These are phyloP conservation scores for Pichia sp. DNA, from an alignment of 1,139 yeast species.

Conservation along the genomic window DNA sequence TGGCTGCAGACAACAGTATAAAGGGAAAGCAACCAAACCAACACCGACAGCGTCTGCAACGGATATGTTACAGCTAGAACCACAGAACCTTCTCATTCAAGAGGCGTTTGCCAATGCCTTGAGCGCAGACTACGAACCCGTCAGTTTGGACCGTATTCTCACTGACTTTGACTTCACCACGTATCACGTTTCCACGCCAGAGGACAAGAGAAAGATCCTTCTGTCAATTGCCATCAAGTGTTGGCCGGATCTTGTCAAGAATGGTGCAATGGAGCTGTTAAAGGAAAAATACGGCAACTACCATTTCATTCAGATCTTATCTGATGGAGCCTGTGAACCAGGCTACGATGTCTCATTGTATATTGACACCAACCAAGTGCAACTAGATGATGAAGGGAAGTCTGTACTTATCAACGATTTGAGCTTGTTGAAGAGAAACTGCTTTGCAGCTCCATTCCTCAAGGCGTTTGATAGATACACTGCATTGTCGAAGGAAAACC, in stretches of 20 bases:
- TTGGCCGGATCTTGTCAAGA: conserved; percentile 62
- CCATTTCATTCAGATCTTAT: conserved; percentile 25
- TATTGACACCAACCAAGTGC: conserved; percentile 45
- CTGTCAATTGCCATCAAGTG: conserved; percentile 71
- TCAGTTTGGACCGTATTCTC: conserved; percentile 79
- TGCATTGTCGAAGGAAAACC: conserved; percentile 48
- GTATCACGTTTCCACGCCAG: conserved; percentile 83
- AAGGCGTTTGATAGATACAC: conserved; percentile 77
- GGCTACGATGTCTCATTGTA: conserved; percentile 80
- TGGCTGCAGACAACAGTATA: too few relatives aligned
- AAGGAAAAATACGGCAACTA: conserved; percentile 34
- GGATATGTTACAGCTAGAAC: conserved; percentile 40
- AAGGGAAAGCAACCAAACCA: too few relatives aligned
- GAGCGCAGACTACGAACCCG: conserved; percentile 33
- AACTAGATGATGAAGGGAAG: conserved; percentile 36
- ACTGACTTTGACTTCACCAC: conserved; percentile 96
- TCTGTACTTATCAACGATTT: conserved; percentile 38
- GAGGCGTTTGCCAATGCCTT: conserved; percentile 38
- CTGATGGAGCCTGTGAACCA: conserved; percentile 43
- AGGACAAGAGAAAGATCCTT: conserved; percentile 54
- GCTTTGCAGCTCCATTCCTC: conserved; percentile 91
- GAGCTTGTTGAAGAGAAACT: conserved; percentile 73
- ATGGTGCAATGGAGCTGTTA: conserved; percentile 52
- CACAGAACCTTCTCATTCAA: conserved; percentile 39
- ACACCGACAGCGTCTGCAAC: neutral